A percentile compares a stretch with the other conserved stretches of the same genome.
These are phyloP conservation scores for Termitomyces sp. DNA, from an alignment of 768 basidiomycete species.

Conservation along the genomic window DNA sequence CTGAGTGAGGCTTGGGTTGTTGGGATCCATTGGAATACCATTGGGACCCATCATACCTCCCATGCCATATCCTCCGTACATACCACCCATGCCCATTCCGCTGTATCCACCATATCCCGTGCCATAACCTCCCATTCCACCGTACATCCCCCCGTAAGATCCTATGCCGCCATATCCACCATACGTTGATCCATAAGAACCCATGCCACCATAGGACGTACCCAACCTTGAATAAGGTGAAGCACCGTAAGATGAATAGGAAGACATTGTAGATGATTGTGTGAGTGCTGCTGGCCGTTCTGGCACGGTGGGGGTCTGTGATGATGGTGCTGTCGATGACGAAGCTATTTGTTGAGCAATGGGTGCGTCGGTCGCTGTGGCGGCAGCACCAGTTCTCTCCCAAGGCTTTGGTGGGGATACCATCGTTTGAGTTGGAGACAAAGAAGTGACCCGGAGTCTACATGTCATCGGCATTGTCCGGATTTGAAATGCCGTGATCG, in stretches of 20 bases:
- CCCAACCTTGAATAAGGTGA: constrained; percentile 41
- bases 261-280: constrained; percentile 34
- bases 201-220: constrained; percentile 25
- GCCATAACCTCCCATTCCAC: constrained; percentile 34
- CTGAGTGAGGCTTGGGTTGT: constrained; percentile 71
- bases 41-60: constrained; percentile 40
- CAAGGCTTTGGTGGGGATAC: constrained; percentile 87
- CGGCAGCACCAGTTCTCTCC: constrained; percentile 55
- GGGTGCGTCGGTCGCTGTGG: constrained; percentile 20
- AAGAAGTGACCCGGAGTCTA: background rate
- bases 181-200: constrained; percentile 23
- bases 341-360: constrained; percentile 21
- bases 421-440: constrained; percentile 35
- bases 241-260: constrained; percentile 34
- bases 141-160: constrained; percentile 19
- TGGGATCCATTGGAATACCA: constrained; percentile 42
- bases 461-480: background rate
- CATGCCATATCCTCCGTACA: constrained; percentile 25
- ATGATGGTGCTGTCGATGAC: constrained; percentile 20
- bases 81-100: constrained; percentile 27
- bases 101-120: constrained; percentile 16
- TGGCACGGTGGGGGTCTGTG: constrained; percentile 41
- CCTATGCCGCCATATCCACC: constrained; percentile 13
- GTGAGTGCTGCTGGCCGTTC: constrained; percentile 55
- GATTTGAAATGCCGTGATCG: background rate